Percentiles rank a stretch among this genome's conserved stretches.
Evolutionary conservation across 805 yeast species (phyloP).

Genomic region (Spathaspora gorwiae): DNA sequence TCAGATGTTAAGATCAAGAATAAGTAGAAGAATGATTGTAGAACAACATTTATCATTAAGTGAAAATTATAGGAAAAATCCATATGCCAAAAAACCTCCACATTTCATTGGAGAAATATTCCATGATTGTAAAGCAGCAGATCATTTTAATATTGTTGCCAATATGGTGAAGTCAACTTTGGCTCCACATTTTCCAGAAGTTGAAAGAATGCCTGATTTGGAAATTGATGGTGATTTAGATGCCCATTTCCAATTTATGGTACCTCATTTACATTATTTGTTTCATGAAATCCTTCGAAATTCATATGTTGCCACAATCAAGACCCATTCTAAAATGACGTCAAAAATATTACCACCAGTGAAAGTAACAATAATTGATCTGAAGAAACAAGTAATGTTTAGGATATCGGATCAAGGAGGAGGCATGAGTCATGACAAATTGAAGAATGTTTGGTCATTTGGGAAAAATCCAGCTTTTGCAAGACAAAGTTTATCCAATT

Average conservation of each 20-base stretch:
- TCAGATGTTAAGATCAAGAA: conserved; percentile 75
- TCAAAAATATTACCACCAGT: conserved; percentile 59
- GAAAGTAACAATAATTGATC: conserved; percentile 66
- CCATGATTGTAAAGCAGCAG: conserved; percentile 68
- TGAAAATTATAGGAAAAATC: conserved; percentile 50
- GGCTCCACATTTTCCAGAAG: conserved; percentile 47
- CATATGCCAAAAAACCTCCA: conserved; percentile 46
- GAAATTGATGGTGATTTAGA: conserved; percentile 69
- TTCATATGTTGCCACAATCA: conserved; percentile 74
- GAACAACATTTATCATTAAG: conserved; percentile 87
- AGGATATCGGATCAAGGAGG: conserved; percentile 90
- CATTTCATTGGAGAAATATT: conserved; percentile 74
- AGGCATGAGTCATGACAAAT: conserved; percentile 61
- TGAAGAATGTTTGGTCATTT: conserved; percentile 79
- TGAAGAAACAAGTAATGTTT: conserved; percentile 63
- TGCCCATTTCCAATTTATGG: conserved; percentile 73
- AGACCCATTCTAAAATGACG: conserved; percentile 23
- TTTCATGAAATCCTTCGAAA: conserved; percentile 86
- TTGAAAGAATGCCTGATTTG: conserved; percentile 63
- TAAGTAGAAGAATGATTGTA: conserved; percentile 82
- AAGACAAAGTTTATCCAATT: conserved; percentile 52
- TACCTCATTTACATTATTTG: conserved; percentile 80
- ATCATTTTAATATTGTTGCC: conserved; percentile 56
- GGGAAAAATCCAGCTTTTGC: conserved; percentile 67
- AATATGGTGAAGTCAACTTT: conserved; percentile 48